A percentile compares a stretch with the other conserved stretches of the same genome.
These are phyloP conservation scores for Shiraia bambusicola DNA, from an alignment of 2,329 filamentous ascomycete species.

Conservation along the genomic window DNA sequence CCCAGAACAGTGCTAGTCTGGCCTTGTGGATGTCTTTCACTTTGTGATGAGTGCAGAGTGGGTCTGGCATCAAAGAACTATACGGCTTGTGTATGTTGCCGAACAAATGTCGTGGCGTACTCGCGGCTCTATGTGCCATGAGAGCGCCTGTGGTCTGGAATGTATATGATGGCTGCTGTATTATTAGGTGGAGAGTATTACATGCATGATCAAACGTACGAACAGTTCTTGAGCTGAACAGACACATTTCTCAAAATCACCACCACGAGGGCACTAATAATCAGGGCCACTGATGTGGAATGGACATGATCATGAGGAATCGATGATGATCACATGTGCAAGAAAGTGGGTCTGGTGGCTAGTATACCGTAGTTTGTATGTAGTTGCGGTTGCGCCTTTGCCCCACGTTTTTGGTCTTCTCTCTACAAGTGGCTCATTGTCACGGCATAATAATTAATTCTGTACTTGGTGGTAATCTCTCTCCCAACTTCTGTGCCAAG, in stretches of 20 bases:
- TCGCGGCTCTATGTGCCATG: constrained; percentile 86
- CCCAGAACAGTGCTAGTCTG: constrained; percentile 88
- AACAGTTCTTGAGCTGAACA: no score
- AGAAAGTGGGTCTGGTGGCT: not conserved
- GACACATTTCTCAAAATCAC: no score
- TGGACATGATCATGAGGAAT: not conserved
- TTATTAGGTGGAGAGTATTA: no score
- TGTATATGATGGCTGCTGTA: not conserved
- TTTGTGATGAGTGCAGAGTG: constrained; percentile 93
- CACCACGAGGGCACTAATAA: no score
- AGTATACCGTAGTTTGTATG: not conserved
- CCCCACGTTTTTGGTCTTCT: constrained; percentile 16
- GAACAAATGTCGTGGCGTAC: constrained; percentile 84
- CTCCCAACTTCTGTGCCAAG: constrained; percentile 9
- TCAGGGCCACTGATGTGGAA: no score
- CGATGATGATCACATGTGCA: not conserved
- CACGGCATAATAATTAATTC: no score
- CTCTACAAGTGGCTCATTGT: constrained; percentile 15
- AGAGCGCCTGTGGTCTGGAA: no score
- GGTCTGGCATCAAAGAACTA: constrained; percentile 97
- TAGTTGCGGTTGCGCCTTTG: not conserved
- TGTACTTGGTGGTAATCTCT: no score
- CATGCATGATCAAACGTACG: no score
- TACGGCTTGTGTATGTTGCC: constrained; percentile 91
- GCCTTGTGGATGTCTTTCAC: constrained; percentile 91